Evolutionary conservation across 139 green algal genomes (phyloP), one percentile per base, ranked within the genome.

Genomic region (Haematococcus sp.): DNA sequence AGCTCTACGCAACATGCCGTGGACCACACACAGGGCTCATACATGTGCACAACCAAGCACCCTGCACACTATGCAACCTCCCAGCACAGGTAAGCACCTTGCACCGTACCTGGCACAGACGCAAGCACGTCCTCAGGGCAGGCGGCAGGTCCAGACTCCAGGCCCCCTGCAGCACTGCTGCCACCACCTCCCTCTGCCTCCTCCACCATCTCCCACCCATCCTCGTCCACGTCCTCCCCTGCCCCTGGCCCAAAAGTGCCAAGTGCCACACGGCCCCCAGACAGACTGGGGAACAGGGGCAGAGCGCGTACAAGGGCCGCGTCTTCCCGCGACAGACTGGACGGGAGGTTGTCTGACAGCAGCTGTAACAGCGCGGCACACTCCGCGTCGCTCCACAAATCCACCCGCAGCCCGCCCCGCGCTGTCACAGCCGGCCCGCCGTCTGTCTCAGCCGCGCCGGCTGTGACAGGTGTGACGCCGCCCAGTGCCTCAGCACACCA

Each of bases 211-310:
- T 49, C 40, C 40, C 40, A 49, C 11, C 11, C 40, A 49, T 49
- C 40, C 11, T 49, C 40, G 11, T 49, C 40, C 40, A 49, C 40
- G 40, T 11, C 40, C 40, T 49, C 40, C 11, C 40, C 40, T 49
- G 15, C 46, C 46, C 40, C 40, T 19, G 40, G 7, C 40, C 40
- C 40, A 49, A 19, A 49, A 19, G 40, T 49, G 7, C 40, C 40
- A 49, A 49, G 40, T 49, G 40, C 52, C 23, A 33, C 23, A 44
- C 31, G 43, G 13, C 1, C 17, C 4, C 46, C 43, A 0, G 25
- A 28, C 33, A 84, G 73, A 23, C 70, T 75, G 22, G 74, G 70
- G 63, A 75, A 87, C 67, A 87, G 73, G 5, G 82, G 82, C 63
- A 87, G 68, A 15, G 54, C 32, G 11, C 76, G 71, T 35, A 87